Base-by-base conservation (phyloP, 352 stramenopile genomes). In the Pythium insidiosum region DNA sequence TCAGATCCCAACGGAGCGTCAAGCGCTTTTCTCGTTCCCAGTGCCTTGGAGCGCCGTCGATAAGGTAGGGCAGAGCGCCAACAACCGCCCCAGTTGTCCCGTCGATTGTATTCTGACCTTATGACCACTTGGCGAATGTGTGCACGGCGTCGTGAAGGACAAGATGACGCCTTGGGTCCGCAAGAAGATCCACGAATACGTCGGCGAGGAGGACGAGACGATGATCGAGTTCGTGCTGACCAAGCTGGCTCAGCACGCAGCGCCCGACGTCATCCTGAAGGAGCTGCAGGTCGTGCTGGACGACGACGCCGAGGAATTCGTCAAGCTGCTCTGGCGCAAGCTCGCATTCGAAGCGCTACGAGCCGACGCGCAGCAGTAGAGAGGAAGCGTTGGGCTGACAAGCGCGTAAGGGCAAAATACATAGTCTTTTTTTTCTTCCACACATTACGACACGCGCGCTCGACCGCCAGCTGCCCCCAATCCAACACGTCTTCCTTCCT, bases 171-270 rank as follows among this genome's bases (percentile, higher is more conserved):
- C 61, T 13, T 80, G 68, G 68, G 56, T 76, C 6, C 50, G 19
- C 7, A 74, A 73, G 52, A 80, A 76, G 41, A 58, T 80, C 13
- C 25, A 61, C 50, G 64, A 76, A 50, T 80, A 80, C 50, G 34
- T 80, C 11, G 68, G 68, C 47, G 64, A 76, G 45, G 58, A 70
- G 23, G 68, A 80, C 24, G 43, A 50, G 21, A 63, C 68, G 20
- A 64, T 80, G 41, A 55, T 63, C 31, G 48, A 48, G 33, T 80
- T 80, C 33, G 50, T 80, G n/a, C 44, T 75, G 16, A 58, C 47
- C 19, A 69, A 80, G 38, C 50, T 80, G 6, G 15, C 22, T 5
- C 30, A 63, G 16, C 63, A 53, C 22, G 55, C 61, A 15, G 31
- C 12, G 4, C 31, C 68, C 3, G 15, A 57, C 9, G 49, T 43